Evolutionary conservation across 169 alveolate genomes (phyloP).

Genomic region (Eimeria falciformis): DNA sequence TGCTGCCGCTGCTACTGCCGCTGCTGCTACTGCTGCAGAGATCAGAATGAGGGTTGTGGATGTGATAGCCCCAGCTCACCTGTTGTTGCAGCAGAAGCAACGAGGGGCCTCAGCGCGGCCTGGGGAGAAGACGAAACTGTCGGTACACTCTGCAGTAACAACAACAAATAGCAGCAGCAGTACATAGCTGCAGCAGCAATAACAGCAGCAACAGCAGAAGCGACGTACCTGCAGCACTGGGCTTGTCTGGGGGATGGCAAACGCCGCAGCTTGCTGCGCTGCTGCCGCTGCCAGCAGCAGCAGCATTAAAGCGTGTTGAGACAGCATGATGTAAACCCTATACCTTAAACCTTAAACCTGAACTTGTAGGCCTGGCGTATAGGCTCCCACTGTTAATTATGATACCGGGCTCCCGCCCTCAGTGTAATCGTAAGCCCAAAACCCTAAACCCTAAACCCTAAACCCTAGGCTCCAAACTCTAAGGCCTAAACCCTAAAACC

Average conservation of each 20-base stretch:
- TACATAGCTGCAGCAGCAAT: not conserved
- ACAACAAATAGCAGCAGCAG: constrained; percentile 14
- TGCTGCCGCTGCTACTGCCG: not conserved
- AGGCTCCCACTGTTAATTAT: not conserved
- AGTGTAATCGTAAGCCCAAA: too few relatives aligned
- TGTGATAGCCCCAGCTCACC: constrained; percentile 6
- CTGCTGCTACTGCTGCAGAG: not conserved
- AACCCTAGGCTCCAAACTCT: not conserved
- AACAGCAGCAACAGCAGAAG: not conserved
- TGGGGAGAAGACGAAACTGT: not conserved
- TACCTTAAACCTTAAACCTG: constrained; percentile 25
- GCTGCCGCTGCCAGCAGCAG: constrained; percentile 61
- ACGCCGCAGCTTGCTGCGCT: constrained; percentile 28
- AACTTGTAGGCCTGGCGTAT: not conserved
- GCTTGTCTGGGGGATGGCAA: not conserved
- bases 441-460: constrained; percentile 9
- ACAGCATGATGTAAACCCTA: not conserved
- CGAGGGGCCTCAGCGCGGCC: not conserved
- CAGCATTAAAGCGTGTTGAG: not conserved
- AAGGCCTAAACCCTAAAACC: too few relatives aligned
- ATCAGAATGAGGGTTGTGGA: not conserved
- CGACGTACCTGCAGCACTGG: constrained; percentile 2
- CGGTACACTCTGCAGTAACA: constrained; percentile 13
- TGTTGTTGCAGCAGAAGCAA: not conserved
- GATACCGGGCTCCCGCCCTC: too few relatives aligned